Percentiles rank a stretch among this genome's conserved stretches.
Conservation (phyloP, 805 yeast genomes). For the Metschnikowia reukaufii region DNA sequence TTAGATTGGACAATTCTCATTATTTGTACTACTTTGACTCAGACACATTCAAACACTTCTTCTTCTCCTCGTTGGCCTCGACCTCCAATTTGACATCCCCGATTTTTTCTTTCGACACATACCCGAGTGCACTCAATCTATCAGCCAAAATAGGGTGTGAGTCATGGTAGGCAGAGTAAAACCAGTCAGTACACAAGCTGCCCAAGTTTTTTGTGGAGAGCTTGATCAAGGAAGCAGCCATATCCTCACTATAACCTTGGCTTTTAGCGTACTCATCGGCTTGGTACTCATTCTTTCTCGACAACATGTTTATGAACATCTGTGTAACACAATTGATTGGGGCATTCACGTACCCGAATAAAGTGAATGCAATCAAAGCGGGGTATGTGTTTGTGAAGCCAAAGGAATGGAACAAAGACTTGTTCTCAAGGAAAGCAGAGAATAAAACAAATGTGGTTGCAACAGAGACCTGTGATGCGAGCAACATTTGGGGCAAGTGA, state of each 20-base stretch:
- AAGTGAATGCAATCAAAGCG: constrained; percentile 72
- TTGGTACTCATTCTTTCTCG: constrained; percentile 88
- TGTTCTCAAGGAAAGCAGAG: constrained; percentile 76
- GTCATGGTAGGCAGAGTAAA: constrained; percentile 83
- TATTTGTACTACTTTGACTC: no score
- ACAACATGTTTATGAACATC: constrained; percentile 64
- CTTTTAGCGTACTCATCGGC: constrained; percentile 88
- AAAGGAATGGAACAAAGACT: constrained; percentile 72
- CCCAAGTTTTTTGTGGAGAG: constrained; percentile 79
- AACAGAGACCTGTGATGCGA: constrained; percentile 62
- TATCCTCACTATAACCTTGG: constrained; percentile 66
- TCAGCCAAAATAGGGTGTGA: constrained; percentile 92
- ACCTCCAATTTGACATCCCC: constrained; percentile 24
- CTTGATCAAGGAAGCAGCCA: constrained; percentile 70
- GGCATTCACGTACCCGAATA: constrained; percentile 73
- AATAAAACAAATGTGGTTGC: constrained; percentile 69
- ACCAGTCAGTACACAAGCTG: constrained; percentile 82
- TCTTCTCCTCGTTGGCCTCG: constrained; percentile 3
- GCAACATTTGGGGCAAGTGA: constrained; percentile 78
- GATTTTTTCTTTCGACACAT: constrained; percentile 40
- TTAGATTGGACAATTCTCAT: not conserved
- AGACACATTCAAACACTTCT: not conserved
- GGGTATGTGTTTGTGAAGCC: constrained; percentile 73
- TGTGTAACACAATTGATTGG: constrained; percentile 73
- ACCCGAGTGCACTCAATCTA: constrained; percentile 75